These are phyloP conservation scores for Vachellia collinsii DNA, from an alignment of 306 rosid species.

Conservation along the genomic window DNA sequence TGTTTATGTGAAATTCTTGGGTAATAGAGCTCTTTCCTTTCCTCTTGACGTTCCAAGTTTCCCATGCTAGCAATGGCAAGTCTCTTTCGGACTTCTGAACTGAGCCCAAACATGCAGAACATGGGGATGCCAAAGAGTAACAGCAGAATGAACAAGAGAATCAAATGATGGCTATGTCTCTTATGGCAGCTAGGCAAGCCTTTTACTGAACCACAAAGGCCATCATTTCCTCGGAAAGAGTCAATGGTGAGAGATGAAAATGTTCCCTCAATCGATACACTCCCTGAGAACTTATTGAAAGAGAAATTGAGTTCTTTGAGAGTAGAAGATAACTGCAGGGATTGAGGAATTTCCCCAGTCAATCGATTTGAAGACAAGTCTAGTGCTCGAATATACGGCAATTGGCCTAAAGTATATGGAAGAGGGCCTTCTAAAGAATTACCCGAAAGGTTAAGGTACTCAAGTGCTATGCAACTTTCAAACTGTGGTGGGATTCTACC, in stretches of 20 bases:
- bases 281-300: conserved; percentile 76
- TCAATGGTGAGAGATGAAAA: conserved; percentile 64
- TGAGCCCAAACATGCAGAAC: conserved; percentile 48
- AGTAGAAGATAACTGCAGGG: conserved; percentile 63
- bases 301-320: conserved; percentile 76
- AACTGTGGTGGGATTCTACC: conserved; percentile 74
- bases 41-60: conserved; percentile 54
- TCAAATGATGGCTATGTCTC: conserved; percentile 48
- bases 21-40: conserved; percentile 52
- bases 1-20: conserved; percentile 77
- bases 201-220: conserved; percentile 66
- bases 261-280: conserved; percentile 63
- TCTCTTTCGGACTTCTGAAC: conserved; percentile 44
- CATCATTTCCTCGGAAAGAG: conserved; percentile 66
- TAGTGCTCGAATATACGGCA: conserved; percentile 61
- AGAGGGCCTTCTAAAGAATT: conserved; percentile 72
- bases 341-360: conserved; percentile 63
- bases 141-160: conserved; percentile 51
- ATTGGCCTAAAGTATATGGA: conserved; percentile 71
- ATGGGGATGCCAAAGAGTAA: conserved; percentile 57
- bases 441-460: conserved; percentile 71
- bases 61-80: conserved; percentile 33
- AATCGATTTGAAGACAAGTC: conserved; percentile 80
- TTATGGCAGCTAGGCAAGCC: conserved; percentile 70
- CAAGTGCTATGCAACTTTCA: conserved; percentile 82